Conservation (phyloP, 1,284 basidiomycete genomes). For the Xanthoconium separans region DNA sequence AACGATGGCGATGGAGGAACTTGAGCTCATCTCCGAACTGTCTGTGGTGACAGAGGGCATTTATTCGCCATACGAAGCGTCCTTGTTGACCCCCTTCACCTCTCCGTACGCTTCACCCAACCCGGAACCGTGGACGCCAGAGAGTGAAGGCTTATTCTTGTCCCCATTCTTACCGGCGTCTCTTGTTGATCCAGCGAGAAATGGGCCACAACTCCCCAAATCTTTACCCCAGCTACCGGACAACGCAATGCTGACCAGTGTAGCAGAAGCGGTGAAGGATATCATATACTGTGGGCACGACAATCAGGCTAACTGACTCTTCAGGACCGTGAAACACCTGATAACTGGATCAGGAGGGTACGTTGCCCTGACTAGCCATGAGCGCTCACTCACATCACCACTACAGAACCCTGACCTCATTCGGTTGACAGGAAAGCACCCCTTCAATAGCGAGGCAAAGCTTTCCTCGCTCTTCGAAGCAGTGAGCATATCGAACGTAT, state of each 20-base stretch:
- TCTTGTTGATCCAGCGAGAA: constrained; percentile 17
- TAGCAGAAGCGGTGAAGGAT: constrained; percentile 24
- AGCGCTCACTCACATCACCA: not conserved
- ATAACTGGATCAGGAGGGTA: constrained; percentile 44
- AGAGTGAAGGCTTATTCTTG: constrained; percentile 7
- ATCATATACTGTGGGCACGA: not conserved
- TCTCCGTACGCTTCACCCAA: constrained; percentile 4
- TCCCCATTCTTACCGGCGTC: constrained; percentile 18
- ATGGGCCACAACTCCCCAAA: constrained; percentile 20
- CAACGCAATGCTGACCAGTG: constrained; percentile 18
- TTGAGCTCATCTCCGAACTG: constrained; percentile 4
- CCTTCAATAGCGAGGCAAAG: constrained; percentile 59
- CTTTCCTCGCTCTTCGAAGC: constrained; percentile 46
- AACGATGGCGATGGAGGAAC: constrained; percentile 5
- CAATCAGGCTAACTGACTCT: not conserved
- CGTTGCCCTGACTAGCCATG: not conserved
- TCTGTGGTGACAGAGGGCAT: not conserved
- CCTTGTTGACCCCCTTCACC: constrained; percentile 12
- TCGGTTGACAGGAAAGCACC: constrained; percentile 59
- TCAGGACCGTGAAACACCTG: constrained; percentile 39
- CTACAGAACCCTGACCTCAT: constrained; percentile 32
- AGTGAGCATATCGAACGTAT: constrained; percentile 4
- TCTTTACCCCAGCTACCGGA: constrained; percentile 19
- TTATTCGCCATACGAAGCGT: constrained; percentile 7
- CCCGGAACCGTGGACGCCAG: not conserved